phyloP scores from a whole-genome alignment of 2,329 filamentous ascomycete species.

The Calonectria ilicicola region DNA sequence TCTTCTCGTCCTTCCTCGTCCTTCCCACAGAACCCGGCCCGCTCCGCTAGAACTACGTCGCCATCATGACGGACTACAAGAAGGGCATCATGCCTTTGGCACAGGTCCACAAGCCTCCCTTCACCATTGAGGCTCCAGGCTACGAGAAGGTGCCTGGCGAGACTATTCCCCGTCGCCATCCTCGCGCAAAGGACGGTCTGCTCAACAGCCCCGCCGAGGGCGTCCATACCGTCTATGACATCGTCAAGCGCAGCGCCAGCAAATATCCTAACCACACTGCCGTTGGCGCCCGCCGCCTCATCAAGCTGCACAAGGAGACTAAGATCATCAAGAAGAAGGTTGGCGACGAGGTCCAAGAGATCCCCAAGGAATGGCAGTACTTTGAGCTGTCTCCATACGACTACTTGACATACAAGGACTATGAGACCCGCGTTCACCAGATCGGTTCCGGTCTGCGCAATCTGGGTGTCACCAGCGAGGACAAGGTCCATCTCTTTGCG shows the following conservation, averaged over 20 bases:
- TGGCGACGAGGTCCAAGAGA: slow-evolving; percentile 81
- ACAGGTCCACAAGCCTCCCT: slow-evolving; percentile 77
- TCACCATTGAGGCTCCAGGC: slow-evolving; percentile 78
- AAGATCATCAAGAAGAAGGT: slow-evolving; percentile 92
- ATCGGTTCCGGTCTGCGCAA: slow-evolving; percentile 80
- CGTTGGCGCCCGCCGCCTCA: slow-evolving; percentile 77
- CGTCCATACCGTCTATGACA: slow-evolving; percentile 82
- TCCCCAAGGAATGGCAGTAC: slow-evolving; percentile 92
- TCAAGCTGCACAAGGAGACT: slow-evolving; percentile 83
- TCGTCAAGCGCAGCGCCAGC: slow-evolving; percentile 76
- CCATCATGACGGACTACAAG: slow-evolving; percentile 50
- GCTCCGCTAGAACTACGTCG: slow-evolving; percentile 27
- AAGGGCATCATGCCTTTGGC: slow-evolving; percentile 63
- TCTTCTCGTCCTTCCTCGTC: slow-evolving; percentile 15
- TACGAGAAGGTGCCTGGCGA: slow-evolving; percentile 80
- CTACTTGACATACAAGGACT: slow-evolving; percentile 84
- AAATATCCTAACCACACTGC: slow-evolving; percentile 73
- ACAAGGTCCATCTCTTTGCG: slow-evolving; percentile 85
- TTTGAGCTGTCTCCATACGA: slow-evolving; percentile 85
- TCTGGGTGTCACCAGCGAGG: slow-evolving; percentile 75
- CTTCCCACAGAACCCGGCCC: slow-evolving; percentile 21
- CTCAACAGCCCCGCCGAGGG: slow-evolving; percentile 74
- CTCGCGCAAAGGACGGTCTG: slow-evolving; percentile 77
- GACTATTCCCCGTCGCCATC: slow-evolving; percentile 84
- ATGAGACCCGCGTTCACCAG: slow-evolving; percentile 76